phyloP scores from a whole-genome alignment of 768 basidiomycete species.

The Kwoniella shandongensis region DNA sequence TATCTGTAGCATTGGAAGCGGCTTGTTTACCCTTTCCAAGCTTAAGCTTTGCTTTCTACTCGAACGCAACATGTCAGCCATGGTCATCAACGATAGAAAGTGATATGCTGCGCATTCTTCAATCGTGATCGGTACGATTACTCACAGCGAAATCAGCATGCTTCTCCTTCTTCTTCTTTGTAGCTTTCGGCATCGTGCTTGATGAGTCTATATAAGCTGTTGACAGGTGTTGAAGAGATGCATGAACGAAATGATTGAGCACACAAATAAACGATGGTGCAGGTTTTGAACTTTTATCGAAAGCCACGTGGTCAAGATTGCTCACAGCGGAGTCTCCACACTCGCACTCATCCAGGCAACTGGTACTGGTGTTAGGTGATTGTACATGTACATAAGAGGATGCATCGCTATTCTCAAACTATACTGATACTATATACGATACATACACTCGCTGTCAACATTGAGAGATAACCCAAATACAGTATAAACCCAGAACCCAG shows the following conservation, averaged over 20 bases:
- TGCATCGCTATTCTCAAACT: too few species aligned
- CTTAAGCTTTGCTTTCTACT: conserved; percentile 91
- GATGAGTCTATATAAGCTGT: not conserved
- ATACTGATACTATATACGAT: too few species aligned
- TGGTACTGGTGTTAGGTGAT: not conserved
- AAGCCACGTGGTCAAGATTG: too few species aligned
- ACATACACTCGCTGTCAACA: too few species aligned
- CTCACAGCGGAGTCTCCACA: too few species aligned
- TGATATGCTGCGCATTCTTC: not conserved
- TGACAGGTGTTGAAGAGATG: not conserved
- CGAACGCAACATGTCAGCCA: not conserved
- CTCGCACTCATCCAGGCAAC: too few species aligned
- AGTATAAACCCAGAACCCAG: too few species aligned
- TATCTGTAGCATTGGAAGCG: conserved; percentile 83
- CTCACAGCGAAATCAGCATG: conserved; percentile 79
- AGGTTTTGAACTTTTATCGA: too few species aligned
- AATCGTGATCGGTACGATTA: not conserved
- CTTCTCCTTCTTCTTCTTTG: conserved; percentile 83
- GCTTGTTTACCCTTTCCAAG: conserved; percentile 89
- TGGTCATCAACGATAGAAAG: not conserved
- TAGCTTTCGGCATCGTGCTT: conserved; percentile 72
- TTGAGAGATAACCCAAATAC: too few species aligned
- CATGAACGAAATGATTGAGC: too few species aligned
- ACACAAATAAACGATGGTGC: too few species aligned
- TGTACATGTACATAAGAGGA: too few species aligned